Conservation (phyloP, 1,284 basidiomycete genomes). For the Ganoderma meredithae region DNA sequence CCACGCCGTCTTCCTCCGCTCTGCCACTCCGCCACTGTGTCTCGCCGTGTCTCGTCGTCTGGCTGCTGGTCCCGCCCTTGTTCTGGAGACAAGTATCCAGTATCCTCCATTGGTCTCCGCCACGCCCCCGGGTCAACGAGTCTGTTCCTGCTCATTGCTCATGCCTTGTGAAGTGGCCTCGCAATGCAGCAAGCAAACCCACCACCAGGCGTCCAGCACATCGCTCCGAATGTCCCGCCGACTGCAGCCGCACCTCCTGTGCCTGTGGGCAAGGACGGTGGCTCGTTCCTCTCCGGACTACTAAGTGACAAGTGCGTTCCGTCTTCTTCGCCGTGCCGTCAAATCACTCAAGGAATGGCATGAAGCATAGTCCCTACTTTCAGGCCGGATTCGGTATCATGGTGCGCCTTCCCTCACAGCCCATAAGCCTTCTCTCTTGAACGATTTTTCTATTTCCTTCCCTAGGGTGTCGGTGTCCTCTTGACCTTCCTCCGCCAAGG, state of each 20-base stretch:
- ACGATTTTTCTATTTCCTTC: background rate
- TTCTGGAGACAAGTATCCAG: background rate
- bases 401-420: conserved; percentile 55
- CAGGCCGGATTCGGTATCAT: conserved; percentile 96
- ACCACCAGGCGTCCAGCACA: conserved; percentile 9
- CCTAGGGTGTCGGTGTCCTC: conserved; percentile 86
- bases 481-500: conserved; percentile 80
- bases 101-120: background rate
- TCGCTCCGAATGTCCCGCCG: conserved; percentile 2
- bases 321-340: background rate
- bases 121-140: no score
- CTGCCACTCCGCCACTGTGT: background rate
- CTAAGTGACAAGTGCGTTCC: conserved; percentile 36
- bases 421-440: background rate
- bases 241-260: background rate
- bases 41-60: no score
- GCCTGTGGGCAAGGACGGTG: conserved; percentile 7
- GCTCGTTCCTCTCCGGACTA: conserved; percentile 31
- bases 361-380: conserved; percentile 84
- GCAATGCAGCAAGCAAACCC: conserved; percentile 10
- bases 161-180: background rate
- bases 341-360: conserved; percentile 23
- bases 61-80: background rate
- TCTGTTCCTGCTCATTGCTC: background rate
- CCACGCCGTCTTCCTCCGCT: background rate